Base-by-base conservation (phyloP, 164 flowering plant genomes). In the Platanus orientalis region DNA sequence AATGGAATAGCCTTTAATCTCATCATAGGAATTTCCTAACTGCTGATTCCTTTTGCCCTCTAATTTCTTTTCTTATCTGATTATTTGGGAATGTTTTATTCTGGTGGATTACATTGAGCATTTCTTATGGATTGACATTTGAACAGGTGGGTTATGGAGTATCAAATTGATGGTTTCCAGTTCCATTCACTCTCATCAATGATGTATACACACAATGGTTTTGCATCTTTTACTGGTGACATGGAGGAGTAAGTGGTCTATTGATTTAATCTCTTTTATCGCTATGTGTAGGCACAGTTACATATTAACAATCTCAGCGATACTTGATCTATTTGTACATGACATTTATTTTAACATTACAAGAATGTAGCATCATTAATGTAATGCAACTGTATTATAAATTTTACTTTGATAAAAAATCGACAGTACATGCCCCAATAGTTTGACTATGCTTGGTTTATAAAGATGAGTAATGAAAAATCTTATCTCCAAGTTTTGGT, bases 161-260 rank as follows among this genome's bases (percentile, higher is more conserved):
- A 94, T 82, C 86, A 81, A 48, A 73, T 94, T 73, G 99, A 94
- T 79, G 99, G 99, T 66, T 94, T 83, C 76, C 86, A 88, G 58
- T 94, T 94, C 69, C 99, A 94, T 72, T 94, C 99, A 32, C 87
- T 94, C 56, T 71, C 97, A 26, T 94, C 99, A 39, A 94, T 91
- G 99, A 76, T 91, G 65, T 94, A 94, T 65, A 91, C 92, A 5
- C 99, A 94, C 81, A 94, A 94, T 71, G 99, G 99, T 54, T 94
- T 94, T 84, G 96, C 96, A 71, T 70, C 90, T 63, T 91, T 94
- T 75, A 86, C 96, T 29, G 97, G 97, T 39, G 95, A 91, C 63
- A 53, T 86, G 67, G 99, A 94, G 29, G 97, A 94, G 99, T 94
- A 88, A 84, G 97, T 61, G 58, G 19, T 61, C 51, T 20, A 16